phyloP scores from a whole-genome alignment of 2,329 filamentous ascomycete genomes.

The Fusarium udum region DNA sequence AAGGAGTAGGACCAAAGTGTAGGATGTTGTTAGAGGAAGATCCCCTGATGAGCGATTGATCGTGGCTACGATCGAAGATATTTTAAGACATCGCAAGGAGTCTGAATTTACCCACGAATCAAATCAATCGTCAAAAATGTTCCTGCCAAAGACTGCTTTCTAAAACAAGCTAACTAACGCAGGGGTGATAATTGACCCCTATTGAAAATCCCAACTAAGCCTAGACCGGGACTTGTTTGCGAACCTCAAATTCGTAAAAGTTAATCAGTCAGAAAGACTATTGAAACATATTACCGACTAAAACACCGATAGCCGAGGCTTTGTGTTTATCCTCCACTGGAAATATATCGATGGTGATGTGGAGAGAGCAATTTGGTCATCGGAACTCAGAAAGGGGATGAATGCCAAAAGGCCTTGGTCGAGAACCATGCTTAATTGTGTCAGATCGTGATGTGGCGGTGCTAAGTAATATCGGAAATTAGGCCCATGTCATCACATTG shows the following conservation, averaged over 20 bases:
- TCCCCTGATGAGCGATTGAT: neutral
- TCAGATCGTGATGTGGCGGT: neutral
- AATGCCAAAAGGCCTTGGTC: neutral
- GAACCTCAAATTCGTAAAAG: too few species aligned
- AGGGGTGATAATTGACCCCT: neutral
- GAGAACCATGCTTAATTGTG: neutral
- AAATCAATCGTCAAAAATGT: neutral
- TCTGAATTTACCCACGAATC: neutral
- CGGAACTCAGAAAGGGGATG: rapidly evolving
- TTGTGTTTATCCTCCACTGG: neutral
- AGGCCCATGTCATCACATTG: neutral
- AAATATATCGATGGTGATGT: too few species aligned
- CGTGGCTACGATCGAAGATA: neutral
- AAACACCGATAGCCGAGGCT: neutral
- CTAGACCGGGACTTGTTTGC: neutral
- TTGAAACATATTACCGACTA: neutral
- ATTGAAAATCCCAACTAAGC: neutral
- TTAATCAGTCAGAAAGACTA: neutral
- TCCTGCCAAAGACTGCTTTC: neutral
- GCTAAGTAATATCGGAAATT: neutral
- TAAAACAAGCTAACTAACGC: neutral
- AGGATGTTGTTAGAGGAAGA: neutral
- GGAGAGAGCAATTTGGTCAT: too few species aligned
- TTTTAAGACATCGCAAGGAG: neutral
- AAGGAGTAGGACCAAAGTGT: neutral